Conservation (phyloP, 2,329 filamentous ascomycete species). For the Arthroderma sp. region DNA sequence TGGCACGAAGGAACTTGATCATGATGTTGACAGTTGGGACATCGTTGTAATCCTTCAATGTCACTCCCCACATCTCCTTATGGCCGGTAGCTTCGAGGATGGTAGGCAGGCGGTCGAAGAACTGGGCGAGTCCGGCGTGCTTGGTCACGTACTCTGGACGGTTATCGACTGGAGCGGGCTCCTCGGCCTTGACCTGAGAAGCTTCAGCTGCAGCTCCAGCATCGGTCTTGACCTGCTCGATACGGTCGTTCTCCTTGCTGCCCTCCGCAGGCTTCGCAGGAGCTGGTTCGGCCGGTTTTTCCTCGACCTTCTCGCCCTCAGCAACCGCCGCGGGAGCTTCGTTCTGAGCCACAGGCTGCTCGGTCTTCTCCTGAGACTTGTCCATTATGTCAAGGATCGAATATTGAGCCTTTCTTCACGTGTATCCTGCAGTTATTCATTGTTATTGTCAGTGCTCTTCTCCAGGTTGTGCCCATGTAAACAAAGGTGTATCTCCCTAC, state of each 20-base stretch:
- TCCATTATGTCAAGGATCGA: not conserved
- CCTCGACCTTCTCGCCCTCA: slow-evolving; percentile 10
- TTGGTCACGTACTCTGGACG: slow-evolving; percentile 26
- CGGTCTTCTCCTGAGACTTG: slow-evolving; percentile 1
- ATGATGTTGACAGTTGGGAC: slow-evolving; percentile 72
- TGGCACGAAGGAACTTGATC: slow-evolving; percentile 89
- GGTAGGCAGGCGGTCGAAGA: slow-evolving; percentile 47
- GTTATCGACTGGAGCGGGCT: slow-evolving; percentile 19
- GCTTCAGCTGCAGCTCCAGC: slow-evolving; percentile 5
- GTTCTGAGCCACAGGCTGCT: slow-evolving; percentile 12
- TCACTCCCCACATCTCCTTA: slow-evolving; percentile 77
- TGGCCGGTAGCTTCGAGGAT: slow-evolving; percentile 50
- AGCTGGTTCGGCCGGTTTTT: slow-evolving; percentile 9
- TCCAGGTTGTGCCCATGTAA: not conserved
- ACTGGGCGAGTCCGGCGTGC: slow-evolving; percentile 39
- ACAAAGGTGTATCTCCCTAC: not conserved
- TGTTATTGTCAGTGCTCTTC: not conserved
- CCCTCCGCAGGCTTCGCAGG: slow-evolving; percentile 13
- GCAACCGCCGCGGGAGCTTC: slow-evolving; percentile 9
- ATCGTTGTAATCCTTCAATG: slow-evolving; percentile 44
- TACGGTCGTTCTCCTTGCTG: slow-evolving; percentile 8
- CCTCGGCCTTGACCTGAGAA: not conserved
- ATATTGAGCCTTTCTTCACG: not conserved
- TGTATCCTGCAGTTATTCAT: not conserved
- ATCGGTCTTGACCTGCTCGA: slow-evolving; percentile 10